Percentiles rank a stretch among this genome's conserved stretches.
These are phyloP conservation scores for Wolfiporia cocos DNA, from an alignment of 1,284 basidiomycete genomes.

Conservation along the genomic window DNA sequence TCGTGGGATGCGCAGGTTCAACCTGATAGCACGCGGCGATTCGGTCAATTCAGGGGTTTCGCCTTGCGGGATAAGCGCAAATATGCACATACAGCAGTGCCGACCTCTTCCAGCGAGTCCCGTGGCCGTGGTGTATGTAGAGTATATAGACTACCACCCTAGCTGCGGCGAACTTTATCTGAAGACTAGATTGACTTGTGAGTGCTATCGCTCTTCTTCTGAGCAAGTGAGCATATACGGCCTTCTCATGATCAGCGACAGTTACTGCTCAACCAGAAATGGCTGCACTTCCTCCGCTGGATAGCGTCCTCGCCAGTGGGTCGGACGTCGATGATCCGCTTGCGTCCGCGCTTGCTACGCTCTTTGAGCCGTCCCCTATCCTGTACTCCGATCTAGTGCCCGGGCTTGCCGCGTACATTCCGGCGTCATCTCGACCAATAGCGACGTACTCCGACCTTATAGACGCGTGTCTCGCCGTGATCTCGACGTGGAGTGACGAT, in stretches of 20 bases:
- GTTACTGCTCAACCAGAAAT: too few species aligned
- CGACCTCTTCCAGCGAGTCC: not conserved
- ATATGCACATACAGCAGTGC: constrained; percentile 11
- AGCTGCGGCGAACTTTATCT: too few species aligned
- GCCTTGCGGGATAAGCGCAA: constrained; percentile 4
- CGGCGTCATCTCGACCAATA: constrained; percentile 14
- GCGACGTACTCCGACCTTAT: constrained; percentile 54
- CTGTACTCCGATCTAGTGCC: constrained; percentile 54
- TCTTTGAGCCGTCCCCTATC: constrained; percentile 70
- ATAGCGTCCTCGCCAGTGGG: constrained; percentile 23
- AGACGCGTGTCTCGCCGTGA: constrained; percentile 46
- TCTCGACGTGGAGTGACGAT: constrained; percentile 49
- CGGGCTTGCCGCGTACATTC: constrained; percentile 34
- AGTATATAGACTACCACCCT: too few species aligned
- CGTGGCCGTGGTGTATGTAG: too few species aligned
- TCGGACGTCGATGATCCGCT: constrained; percentile 24
- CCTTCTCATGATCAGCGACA: too few species aligned
- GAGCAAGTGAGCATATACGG: too few species aligned
- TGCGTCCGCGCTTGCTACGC: constrained; percentile 39
- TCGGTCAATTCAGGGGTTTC: constrained; percentile 1
- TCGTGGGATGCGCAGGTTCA: constrained; percentile 1
- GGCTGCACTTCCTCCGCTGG: constrained; percentile 31
- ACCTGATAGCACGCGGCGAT: too few species aligned
- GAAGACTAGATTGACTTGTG: too few species aligned
- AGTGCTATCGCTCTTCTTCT: too few species aligned